Conservation (phyloP, 805 yeast species). For the Myxozyma neotropica region DNA sequence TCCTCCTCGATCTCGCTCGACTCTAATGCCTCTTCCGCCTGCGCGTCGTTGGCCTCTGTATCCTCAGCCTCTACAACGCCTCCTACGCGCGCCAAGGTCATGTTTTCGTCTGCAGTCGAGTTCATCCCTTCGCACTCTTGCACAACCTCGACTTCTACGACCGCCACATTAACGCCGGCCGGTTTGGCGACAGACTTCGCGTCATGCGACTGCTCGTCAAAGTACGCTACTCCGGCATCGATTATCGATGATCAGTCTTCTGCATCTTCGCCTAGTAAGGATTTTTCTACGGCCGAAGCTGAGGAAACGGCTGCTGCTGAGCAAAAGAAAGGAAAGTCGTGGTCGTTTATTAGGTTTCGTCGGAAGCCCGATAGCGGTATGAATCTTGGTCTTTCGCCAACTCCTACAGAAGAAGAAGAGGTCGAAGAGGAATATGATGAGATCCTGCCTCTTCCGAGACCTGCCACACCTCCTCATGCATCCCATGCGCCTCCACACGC, state of each 20-base stretch:
- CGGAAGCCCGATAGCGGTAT: conserved; percentile 5
- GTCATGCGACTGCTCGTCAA: neutral
- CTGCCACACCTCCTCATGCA: conserved; percentile 32
- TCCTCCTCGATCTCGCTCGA: conserved; percentile 24
- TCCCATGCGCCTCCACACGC: conserved; percentile 34
- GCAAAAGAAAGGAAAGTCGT: conserved; percentile 47
- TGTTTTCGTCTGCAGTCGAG: conserved; percentile 34
- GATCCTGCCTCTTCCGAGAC: conserved; percentile 16
- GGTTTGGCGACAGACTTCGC: neutral
- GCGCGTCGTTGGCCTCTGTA: conserved; percentile 20
- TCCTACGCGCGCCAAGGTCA: conserved; percentile 30
- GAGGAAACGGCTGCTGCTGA: conserved; percentile 1
- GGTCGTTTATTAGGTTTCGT: conserved; percentile 44
- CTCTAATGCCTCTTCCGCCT: neutral
- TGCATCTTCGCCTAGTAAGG: neutral
- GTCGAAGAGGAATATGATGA: conserved; percentile 20
- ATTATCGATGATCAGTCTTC: no score
- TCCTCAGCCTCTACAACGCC: conserved; percentile 30
- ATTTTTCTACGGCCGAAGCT: no score
- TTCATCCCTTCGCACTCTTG: conserved; percentile 34
- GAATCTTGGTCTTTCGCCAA: conserved; percentile 8
- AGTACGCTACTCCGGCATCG: neutral
- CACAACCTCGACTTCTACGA: conserved; percentile 33
- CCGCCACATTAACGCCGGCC: conserved; percentile 26
- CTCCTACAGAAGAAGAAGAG: conserved; percentile 24